phyloP scores from a whole-genome alignment of 1,139 yeast species.

The Lodderomyces elongisporus region DNA sequence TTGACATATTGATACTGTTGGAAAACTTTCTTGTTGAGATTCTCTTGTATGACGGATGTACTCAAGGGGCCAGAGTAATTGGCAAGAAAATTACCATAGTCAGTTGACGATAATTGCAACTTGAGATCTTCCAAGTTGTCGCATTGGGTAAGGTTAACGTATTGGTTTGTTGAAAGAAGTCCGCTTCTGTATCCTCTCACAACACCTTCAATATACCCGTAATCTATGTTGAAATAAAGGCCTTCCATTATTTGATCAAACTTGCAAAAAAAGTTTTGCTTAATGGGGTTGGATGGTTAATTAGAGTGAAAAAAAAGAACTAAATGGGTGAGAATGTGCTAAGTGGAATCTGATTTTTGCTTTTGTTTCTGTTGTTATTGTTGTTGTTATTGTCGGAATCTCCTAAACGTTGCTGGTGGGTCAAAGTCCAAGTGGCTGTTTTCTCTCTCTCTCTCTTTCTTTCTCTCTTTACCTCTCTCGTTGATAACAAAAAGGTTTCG shows the following conservation, averaged over 20 bases:
- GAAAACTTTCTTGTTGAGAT: constrained; percentile 68
- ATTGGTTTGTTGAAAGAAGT: constrained; percentile 69
- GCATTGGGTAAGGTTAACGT: constrained; percentile 90
- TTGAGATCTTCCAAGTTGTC: constrained; percentile 91
- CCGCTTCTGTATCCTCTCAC: constrained; percentile 94
- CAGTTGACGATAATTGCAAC: constrained; percentile 90
- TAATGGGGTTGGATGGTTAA: not conserved
- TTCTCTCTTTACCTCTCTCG: too few relatives aligned
- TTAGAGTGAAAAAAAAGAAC: too few relatives aligned
- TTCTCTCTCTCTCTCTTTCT: too few relatives aligned
- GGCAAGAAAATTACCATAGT: constrained; percentile 85
- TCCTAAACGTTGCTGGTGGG: too few relatives aligned
- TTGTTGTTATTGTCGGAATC: too few relatives aligned
- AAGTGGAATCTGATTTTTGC: too few relatives aligned
- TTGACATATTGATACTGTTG: constrained; percentile 82
- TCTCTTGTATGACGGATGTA: constrained; percentile 78
- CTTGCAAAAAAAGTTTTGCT: too few relatives aligned
- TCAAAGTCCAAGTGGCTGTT: too few relatives aligned
- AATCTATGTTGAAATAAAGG: constrained; percentile 66
- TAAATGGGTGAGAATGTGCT: not conserved
- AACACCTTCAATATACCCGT: constrained; percentile 89
- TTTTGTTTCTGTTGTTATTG: too few relatives aligned
- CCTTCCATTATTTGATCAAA: too few relatives aligned
- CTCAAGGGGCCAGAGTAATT: constrained; percentile 78
- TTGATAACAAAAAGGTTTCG: too few relatives aligned